phyloP scores from a whole-genome alignment of 257 asterid genomes.

The Fraxinus pennsylvanica region DNA sequence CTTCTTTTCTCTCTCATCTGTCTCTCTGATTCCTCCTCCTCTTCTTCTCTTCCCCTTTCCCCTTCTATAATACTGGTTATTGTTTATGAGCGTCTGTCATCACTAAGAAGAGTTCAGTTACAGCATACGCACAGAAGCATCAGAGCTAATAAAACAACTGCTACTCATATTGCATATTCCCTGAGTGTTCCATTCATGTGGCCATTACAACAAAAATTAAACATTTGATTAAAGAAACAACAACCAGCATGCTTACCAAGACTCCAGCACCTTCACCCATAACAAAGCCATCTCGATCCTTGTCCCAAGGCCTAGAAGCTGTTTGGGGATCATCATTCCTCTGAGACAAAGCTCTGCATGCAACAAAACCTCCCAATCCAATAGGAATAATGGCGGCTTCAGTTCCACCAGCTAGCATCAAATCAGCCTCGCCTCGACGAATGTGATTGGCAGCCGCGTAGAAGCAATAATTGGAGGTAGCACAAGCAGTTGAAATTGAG shows the following conservation, averaged over 20 bases:
- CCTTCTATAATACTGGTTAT: too few relatives aligned
- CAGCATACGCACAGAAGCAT: not conserved
- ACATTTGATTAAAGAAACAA: not conserved
- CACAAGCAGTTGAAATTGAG: slow-evolving; percentile 73
- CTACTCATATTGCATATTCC: not conserved
- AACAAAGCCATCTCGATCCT: slow-evolving; percentile 58
- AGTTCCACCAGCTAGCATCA: slow-evolving; percentile 71
- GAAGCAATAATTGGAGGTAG: slow-evolving; percentile 69
- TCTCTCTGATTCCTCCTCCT: too few relatives aligned
- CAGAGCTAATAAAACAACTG: not conserved
- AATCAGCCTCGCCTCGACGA: slow-evolving; percentile 65
- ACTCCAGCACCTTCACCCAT: slow-evolving; percentile 71
- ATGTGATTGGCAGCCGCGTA: slow-evolving; percentile 74
- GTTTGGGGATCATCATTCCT: slow-evolving; percentile 69
- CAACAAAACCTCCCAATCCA: slow-evolving; percentile 69
- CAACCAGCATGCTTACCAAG: slow-evolving; percentile 37
- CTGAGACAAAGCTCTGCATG: slow-evolving; percentile 72
- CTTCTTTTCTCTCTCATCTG: too few relatives aligned
- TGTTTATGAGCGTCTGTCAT: too few relatives aligned
- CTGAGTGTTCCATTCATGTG: not conserved
- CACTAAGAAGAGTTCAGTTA: not conserved
- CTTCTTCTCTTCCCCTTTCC: too few relatives aligned
- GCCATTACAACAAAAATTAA: not conserved
- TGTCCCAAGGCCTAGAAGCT: slow-evolving; percentile 79
- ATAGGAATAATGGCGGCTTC: slow-evolving; percentile 59